Percentiles rank a stretch among this genome's conserved stretches.
Evolutionary conservation across 257 asterid species (phyloP).

Genomic region (Oldenlandia corymbosa): DNA sequence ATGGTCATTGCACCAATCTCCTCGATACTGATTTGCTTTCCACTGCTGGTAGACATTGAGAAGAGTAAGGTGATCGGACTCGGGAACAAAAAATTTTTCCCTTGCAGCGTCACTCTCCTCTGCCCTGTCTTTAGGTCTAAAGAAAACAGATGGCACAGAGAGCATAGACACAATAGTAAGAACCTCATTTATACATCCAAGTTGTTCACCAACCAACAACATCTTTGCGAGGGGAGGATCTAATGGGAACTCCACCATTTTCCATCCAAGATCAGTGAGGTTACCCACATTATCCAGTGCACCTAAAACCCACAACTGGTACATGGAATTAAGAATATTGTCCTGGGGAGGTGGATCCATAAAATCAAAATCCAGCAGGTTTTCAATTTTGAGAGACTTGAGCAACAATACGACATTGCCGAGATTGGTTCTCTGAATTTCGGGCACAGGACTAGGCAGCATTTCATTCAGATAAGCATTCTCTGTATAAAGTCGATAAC

Average conservation of each 20-base stretch:
- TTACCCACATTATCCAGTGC: slow-evolving; percentile 85
- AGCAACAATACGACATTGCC: slow-evolving; percentile 92
- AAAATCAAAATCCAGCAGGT: slow-evolving; percentile 78
- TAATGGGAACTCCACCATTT: slow-evolving; percentile 96
- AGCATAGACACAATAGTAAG: slow-evolving; percentile 93
- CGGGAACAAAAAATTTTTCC: slow-evolving; percentile 92
- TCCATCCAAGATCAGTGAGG: slow-evolving; percentile 83
- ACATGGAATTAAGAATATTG: slow-evolving; percentile 87
- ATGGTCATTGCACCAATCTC: slow-evolving; percentile 97
- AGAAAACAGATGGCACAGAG: slow-evolving; percentile 90
- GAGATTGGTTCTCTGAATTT: slow-evolving; percentile 89
- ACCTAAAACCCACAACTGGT: slow-evolving; percentile 94
- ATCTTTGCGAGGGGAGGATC: slow-evolving; percentile 99
- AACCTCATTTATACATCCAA: slow-evolving; percentile 76
- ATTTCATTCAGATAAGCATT: slow-evolving; percentile 77
- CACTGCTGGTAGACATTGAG: slow-evolving; percentile 85
- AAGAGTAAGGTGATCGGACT: slow-evolving; percentile 85
- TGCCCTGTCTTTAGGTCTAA: slow-evolving; percentile 87
- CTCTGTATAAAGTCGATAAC: slow-evolving; percentile 87
- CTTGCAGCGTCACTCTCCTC: slow-evolving; percentile 96
- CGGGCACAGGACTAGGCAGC: slow-evolving; percentile 94
- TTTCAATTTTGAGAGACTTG: slow-evolving; percentile 74
- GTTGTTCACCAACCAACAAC: slow-evolving; percentile 81
- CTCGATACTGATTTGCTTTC: slow-evolving; percentile 73
- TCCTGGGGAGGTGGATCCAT: slow-evolving; percentile 99